phyloP scores from a whole-genome alignment of 2,329 filamentous ascomycete genomes.

The Tetracladium maxilliforme region DNA sequence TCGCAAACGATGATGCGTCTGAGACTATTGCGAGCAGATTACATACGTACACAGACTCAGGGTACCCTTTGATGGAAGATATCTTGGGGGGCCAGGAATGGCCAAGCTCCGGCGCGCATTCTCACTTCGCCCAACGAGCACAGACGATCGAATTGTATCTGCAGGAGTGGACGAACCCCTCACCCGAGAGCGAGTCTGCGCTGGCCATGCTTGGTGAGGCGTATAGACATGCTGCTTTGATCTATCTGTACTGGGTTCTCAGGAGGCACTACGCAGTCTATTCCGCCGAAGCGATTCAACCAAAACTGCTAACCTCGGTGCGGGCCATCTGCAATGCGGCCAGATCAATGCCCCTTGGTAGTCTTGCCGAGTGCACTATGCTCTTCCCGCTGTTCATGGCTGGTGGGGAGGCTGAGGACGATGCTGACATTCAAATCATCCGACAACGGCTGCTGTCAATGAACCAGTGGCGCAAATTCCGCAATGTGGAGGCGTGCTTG shows the following conservation, averaged over 20 bases:
- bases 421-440: constrained; percentile 2
- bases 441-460: constrained; percentile 1
- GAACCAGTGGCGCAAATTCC: constrained; percentile 2
- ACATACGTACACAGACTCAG: too few relatives aligned
- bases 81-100: too few relatives aligned
- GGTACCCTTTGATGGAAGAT: too few relatives aligned
- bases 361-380: constrained; percentile 2
- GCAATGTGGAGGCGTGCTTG: constrained; percentile 2
- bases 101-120: background rate
- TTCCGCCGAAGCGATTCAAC: too few relatives aligned
- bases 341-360: constrained; percentile 1
- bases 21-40: too few relatives aligned
- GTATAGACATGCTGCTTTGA: constrained; percentile 4
- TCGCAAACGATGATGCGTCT: background rate
- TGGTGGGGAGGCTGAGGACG: constrained; percentile 4
- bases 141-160: constrained; percentile 2
- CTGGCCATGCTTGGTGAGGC: constrained; percentile 3
- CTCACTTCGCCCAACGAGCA: background rate
- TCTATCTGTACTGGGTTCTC: constrained; percentile 4
- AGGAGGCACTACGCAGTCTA: too few relatives aligned
- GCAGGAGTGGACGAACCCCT: constrained; percentile 3
- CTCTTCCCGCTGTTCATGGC: constrained; percentile 5
- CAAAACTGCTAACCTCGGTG: too few relatives aligned
- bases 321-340: constrained; percentile 1
- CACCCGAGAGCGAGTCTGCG: constrained; percentile 1